Conservation (phyloP, 2,329 filamentous ascomycete species). For the Teratosphaeria zuluensis region DNA sequence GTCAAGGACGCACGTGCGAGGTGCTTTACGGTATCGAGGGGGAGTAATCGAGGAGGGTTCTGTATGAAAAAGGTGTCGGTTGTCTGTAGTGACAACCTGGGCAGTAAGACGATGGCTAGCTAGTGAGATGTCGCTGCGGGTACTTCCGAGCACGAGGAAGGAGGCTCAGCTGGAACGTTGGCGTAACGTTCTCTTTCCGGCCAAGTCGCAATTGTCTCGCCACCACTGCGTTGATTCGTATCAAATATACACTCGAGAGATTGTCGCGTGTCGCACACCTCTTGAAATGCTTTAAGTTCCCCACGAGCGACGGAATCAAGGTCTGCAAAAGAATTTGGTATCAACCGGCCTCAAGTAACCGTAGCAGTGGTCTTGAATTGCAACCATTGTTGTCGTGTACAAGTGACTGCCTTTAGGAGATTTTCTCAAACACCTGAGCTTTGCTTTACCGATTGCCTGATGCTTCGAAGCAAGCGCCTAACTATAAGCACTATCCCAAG, state of each 20-base stretch:
- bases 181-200: background rate
- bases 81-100: background rate
- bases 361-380: background rate
- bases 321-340: too few relatives aligned
- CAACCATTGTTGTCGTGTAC: background rate
- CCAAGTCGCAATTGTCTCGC: background rate
- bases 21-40: background rate
- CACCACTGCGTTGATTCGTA: background rate
- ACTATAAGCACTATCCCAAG: background rate
- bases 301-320: too few relatives aligned
- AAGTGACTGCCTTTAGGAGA: background rate
- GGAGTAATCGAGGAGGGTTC: background rate
- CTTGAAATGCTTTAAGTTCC: too few relatives aligned
- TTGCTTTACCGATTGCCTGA: background rate
- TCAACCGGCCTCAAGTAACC: too few relatives aligned
- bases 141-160: background rate
- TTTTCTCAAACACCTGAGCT: background rate
- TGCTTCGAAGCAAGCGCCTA: background rate
- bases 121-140: background rate
- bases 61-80: background rate
- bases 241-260: background rate
- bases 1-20: background rate
- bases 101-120: background rate
- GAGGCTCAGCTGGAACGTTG: background rate
- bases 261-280: too few relatives aligned